Evolutionary conservation across 176 grass and related monocot species (phyloP).

Genomic region (Carex pumila): DNA sequence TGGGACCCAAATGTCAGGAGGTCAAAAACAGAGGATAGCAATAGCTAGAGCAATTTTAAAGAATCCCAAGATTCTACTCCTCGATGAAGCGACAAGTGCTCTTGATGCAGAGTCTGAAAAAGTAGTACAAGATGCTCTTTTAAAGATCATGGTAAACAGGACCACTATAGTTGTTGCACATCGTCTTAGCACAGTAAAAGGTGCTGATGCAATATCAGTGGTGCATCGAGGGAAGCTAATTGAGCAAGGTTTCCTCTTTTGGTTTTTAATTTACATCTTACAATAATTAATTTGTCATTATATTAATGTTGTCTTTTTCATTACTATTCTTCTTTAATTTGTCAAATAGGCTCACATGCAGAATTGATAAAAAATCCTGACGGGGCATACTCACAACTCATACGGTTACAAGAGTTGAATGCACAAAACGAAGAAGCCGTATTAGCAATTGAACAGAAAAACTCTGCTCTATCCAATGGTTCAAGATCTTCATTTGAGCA

Average conservation of each 20-base stretch:
- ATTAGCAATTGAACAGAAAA: background rate
- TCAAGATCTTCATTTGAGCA: constrained; percentile 31
- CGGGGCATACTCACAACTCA: constrained; percentile 55
- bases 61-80: constrained; percentile 61
- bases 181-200: constrained; percentile 55
- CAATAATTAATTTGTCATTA: background rate
- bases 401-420: constrained; percentile 47
- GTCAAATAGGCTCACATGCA: constrained; percentile 41
- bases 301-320: background rate
- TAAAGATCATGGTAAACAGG: constrained; percentile 51
- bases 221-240: constrained; percentile 53
- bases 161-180: constrained; percentile 67
- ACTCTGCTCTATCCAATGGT: constrained; percentile 11
- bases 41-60: constrained; percentile 81
- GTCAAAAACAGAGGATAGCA: constrained; percentile 76
- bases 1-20: constrained; percentile 63
- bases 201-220: constrained; percentile 66
- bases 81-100: constrained; percentile 76
- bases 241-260: constrained; percentile 52
- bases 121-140: constrained; percentile 63
- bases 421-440: constrained; percentile 11
- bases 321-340: background rate
- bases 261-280: background rate
- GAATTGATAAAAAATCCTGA: constrained; percentile 50
- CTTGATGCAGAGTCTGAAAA: constrained; percentile 69